Conservation (phyloP, 169 alveolate species). For the Blepharisma undulans region DNA sequence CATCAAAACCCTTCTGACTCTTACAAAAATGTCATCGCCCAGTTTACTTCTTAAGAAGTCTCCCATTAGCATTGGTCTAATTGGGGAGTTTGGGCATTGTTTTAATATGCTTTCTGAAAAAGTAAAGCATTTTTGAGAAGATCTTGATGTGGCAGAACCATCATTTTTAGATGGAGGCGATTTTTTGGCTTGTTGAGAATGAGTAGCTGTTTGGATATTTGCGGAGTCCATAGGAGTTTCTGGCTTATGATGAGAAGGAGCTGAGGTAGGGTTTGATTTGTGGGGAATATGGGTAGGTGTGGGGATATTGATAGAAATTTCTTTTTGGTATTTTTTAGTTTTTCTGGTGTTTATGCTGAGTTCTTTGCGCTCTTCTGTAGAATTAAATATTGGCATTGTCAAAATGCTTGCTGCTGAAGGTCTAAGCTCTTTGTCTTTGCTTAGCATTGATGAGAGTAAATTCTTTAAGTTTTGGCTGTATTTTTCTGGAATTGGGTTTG, state of each 20-base stretch:
- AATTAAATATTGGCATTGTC: neutral
- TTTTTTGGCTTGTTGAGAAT: neutral
- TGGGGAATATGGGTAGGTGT: conserved; percentile 4
- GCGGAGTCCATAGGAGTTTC: neutral
- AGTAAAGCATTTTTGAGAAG: neutral
- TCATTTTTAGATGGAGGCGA: neutral
- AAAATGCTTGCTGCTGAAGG: neutral
- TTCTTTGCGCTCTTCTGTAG: conserved; percentile 17
- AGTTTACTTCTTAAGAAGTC: conserved; percentile 28
- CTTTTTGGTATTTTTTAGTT: conserved; percentile 6
- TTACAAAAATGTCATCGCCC: conserved; percentile 30
- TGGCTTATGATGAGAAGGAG: conserved; percentile 10
- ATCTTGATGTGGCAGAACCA: neutral
- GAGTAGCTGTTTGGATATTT: neutral
- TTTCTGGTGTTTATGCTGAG: neutral
- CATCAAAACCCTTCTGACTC: neutral
- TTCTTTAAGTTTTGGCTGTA: neutral
- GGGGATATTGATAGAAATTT: conserved; percentile 31
- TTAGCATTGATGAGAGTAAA: conserved; percentile 3
- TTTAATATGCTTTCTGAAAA: conserved; percentile 4
- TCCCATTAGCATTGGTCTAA: conserved; percentile 30
- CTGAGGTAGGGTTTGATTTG: neutral
- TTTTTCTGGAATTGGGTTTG: neutral
- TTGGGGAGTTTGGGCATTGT: conserved; percentile 25
- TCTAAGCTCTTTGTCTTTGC: neutral